phyloP scores from a whole-genome alignment of 805 yeast species.

The Monosporozyma siamensis region DNA sequence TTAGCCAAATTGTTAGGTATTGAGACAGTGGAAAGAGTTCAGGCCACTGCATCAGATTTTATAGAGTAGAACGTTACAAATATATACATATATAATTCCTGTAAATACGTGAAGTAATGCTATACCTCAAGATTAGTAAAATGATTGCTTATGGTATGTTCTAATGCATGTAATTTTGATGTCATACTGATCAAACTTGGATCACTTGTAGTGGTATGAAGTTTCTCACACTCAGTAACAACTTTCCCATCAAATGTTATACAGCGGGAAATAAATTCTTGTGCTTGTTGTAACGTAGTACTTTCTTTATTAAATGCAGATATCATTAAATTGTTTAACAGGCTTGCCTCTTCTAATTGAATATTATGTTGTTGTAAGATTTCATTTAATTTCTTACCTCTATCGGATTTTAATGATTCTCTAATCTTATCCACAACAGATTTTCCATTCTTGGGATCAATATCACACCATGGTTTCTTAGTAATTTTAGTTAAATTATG shows the following conservation, averaged over 20 bases:
- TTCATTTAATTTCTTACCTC: conserved; percentile 32
- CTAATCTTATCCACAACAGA: conserved; percentile 52
- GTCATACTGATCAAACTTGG: conserved; percentile 55
- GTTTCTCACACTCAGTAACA: conserved; percentile 50
- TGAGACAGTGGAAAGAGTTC: conserved; percentile 31
- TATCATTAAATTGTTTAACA: conserved; percentile 30
- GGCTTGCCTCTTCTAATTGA: conserved; percentile 24
- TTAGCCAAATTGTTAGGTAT: conserved; percentile 35
- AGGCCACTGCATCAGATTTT: conserved; percentile 25
- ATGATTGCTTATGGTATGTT: conserved; percentile 20
- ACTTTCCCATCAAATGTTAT: conserved; percentile 50
- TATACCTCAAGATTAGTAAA: conserved; percentile 7
- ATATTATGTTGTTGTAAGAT: conserved; percentile 34
- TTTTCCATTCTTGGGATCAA: conserved; percentile 37
- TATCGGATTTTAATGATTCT: conserved; percentile 42
- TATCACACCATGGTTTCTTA: conserved; percentile 54
- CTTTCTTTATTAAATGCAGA: conserved; percentile 28
- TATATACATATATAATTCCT: not conserved
- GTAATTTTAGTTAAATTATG: conserved; percentile 41
- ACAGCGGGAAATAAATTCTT: conserved; percentile 52
- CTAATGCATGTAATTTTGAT: conserved; percentile 55
- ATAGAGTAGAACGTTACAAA: not conserved
- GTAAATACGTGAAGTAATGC: too few species aligned
- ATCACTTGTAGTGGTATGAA: conserved; percentile 56
- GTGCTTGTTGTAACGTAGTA: conserved; percentile 32